Evolutionary conservation across 2,329 filamentous ascomycete genomes (phyloP), one percentile per base, ranked within the genome.

Genomic region (Ilyonectria mors-panacis): DNA sequence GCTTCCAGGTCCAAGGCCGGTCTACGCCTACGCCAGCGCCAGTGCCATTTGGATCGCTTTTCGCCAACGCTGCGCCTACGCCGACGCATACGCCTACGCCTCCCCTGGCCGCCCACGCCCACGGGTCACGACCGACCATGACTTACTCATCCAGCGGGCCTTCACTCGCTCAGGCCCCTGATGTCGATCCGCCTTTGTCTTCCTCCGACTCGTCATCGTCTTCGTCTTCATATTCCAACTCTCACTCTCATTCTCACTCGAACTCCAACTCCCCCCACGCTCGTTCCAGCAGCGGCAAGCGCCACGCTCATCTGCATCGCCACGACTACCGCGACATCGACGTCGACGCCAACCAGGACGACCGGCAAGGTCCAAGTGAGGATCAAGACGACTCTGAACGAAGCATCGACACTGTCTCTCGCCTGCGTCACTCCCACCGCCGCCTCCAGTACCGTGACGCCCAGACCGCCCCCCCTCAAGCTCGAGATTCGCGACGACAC

Each of bases 91-190:
- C 15, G 53, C 33, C 53, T 48, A 39, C 55, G 13, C 54, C 50
- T 53, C 50, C 54, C 67, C 62, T 39, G 51, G 63, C 59, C 63
- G 73, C 73, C 69, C 73, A 74, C 63, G 73, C 73, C 69, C 73
- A 74, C 75, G 70, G 70, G 73, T 73, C 74, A 70, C 73, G 44
- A 65, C 70, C 68, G 58, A 71, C 67, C 70, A 81, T 81, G 80
- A 79, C 79, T 76, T 78, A 77, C 71, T 76, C 71, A 73, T 73
- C 72, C 68, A 77, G 67, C 72, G 71, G 76, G 78, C 72, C 80
- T 81, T 81, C 78, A 79, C 78, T 80, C 79, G 72, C 77, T 79
- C 79, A 81, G 78, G 73, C 77, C 76, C 73, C 75, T 59, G 66
- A 73, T 73, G 74, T 57, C 67, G 74, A 76, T 76, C 73, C 55